Evolutionary conservation across 2,329 filamentous ascomycete species (phyloP).

Genomic region (Penicillium oxalicum): DNA sequence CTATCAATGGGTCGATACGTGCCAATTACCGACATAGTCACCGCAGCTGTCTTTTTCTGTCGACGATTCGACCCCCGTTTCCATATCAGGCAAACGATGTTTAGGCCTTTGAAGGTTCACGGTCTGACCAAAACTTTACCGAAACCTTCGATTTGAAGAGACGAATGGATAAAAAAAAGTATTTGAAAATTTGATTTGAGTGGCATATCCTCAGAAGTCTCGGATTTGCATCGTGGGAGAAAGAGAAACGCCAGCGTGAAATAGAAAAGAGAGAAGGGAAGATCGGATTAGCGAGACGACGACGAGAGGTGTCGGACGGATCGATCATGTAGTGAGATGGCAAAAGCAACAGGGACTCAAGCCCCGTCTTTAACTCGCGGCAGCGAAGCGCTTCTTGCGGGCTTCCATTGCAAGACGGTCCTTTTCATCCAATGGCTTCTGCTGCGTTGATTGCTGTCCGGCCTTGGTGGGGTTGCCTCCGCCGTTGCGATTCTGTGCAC

Average conservation of each 20-base stretch:
- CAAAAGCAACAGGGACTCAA: too few species aligned
- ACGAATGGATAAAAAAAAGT: background rate
- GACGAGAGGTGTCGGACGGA: background rate
- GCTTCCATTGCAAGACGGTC: slow-evolving; percentile 42
- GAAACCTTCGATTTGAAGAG: background rate
- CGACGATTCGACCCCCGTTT: too few species aligned
- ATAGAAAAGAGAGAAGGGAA: slow-evolving; percentile 4
- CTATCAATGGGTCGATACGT: too few species aligned
- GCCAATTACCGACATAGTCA: too few species aligned
- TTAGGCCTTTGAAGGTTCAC: background rate
- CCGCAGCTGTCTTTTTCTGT: too few species aligned
- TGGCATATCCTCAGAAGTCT: slow-evolving; percentile 13
- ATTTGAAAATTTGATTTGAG: slow-evolving; percentile 6
- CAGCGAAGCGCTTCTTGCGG: slow-evolving; percentile 44
- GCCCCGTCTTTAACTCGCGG: slow-evolving; percentile 20
- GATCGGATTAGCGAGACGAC: background rate
- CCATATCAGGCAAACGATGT: too few species aligned
- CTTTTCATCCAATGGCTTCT: slow-evolving; percentile 33
- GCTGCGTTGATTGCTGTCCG: slow-evolving; percentile 4
- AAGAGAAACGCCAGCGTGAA: slow-evolving; percentile 20
- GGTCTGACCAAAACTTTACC: background rate
- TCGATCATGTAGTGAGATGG: too few species aligned
- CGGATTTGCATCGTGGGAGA: slow-evolving; percentile 11
- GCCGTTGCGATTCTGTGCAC: slow-evolving; percentile 17
- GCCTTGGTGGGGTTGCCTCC: slow-evolving; percentile 15